phyloP scores from a whole-genome alignment of 2,329 filamentous ascomycete species.

The Beauveria rudraprayagi region DNA sequence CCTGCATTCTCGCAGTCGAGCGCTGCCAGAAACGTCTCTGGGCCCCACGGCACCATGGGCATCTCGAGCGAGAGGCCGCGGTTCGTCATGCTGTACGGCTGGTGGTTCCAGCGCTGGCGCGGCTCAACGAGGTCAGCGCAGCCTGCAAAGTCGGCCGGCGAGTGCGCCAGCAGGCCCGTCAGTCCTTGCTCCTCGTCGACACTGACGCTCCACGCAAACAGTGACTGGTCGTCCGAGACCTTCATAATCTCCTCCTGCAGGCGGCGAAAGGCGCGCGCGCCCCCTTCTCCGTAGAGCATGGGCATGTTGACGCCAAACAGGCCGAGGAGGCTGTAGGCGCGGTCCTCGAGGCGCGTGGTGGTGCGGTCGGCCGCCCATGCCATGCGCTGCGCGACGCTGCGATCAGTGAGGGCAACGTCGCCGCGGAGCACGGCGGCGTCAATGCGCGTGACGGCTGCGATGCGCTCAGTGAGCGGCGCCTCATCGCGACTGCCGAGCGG shows the following conservation, averaged over 20 bases:
- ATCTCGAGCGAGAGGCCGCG: conserved; percentile 10
- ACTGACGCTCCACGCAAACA: conserved; percentile 18
- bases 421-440: conserved; percentile 12
- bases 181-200: no score
- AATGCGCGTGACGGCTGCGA: conserved; percentile 6
- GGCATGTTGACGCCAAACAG: conserved; percentile 21
- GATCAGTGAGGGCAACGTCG: background rate
- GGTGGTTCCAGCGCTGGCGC: background rate
- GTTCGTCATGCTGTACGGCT: conserved; percentile 9
- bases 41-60: conserved; percentile 9
- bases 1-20: conserved; percentile 2
- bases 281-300: conserved; percentile 19
- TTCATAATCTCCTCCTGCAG: conserved; percentile 20
- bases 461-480: conserved; percentile 6
- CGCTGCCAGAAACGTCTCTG: conserved; percentile 10
- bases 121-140: background rate
- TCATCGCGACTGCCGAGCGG: conserved; percentile 19
- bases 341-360: conserved; percentile 19
- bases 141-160: background rate
- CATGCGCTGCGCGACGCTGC: conserved; percentile 17
- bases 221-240: conserved; percentile 14
- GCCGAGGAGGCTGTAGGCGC: conserved; percentile 20
- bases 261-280: conserved; percentile 11
- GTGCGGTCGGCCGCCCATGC: conserved; percentile 17
- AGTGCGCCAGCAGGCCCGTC: background rate